Base-by-base conservation (phyloP, 139 green algal genomes). In the Dunaliella sp. region DNA sequence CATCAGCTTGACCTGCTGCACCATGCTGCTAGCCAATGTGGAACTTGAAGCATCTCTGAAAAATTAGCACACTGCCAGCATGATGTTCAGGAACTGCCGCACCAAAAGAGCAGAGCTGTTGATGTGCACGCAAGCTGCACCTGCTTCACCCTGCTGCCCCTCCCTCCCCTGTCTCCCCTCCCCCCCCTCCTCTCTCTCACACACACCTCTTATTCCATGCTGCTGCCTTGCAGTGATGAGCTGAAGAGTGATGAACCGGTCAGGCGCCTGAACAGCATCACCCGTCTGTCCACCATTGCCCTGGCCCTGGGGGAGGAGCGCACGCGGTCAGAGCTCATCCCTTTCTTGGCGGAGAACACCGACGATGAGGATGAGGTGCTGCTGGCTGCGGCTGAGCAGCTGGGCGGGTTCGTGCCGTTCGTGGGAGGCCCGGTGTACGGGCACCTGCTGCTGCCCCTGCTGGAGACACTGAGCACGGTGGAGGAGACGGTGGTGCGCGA, bases 351-450 rank as follows among this genome's bases (percentile, higher is more conserved):
- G 0, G 98, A 99, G 38, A 98, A 92, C 88, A 96, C 94, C 34
- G 97, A 99, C 86, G 98, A 99, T 74, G 98, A 99, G 84, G 98
- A 98, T 78, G 97, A 99, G 85, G 94, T 99, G n/a, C 91, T 99
- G 36, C 90, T 99, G 57, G 96, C 96, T 0, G 93, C 99, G 90
- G 96, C 98, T 25, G 97, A 99, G 84, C 96, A 99, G 92, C 92
- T 99, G n/a, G 97, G 95, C 28, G 93, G 94, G 79, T 98, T 99
- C 84, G 94, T 99, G 34, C 92, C 92, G 0, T 96, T 97, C 78
- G 97, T 99, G 0, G 98, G 98, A 1, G 98, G 98, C 0, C 85
- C 95, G 0, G 78, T 91, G 7, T 90, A 97, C 83, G 98, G 91
- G 0, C 90, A 97, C 77, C 77, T 91, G 26, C 88, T 99, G 79